These are phyloP conservation scores for Penicillium sp. DNA, from an alignment of 2,329 filamentous ascomycete species.

Conservation along the genomic window DNA sequence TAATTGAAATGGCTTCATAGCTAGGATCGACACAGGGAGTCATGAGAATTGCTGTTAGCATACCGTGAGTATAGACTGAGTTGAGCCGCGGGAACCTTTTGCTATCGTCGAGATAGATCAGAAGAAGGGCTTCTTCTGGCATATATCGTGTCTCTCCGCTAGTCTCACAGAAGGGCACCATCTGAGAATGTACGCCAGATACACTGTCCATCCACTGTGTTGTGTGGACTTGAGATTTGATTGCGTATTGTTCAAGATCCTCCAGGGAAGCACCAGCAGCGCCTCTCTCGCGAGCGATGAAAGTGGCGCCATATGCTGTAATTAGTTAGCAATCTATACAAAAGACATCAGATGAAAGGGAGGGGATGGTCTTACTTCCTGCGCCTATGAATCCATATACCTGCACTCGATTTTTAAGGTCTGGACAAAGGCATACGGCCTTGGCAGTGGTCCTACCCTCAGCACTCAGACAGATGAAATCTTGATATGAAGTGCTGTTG, in stretches of 20 bases:
- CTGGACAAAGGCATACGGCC: neutral
- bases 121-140: constrained; percentile 25
- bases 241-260: constrained; percentile 14
- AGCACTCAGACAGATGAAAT: neutral
- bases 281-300: constrained; percentile 16
- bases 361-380: constrained; percentile 16
- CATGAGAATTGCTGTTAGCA: constrained; percentile 28
- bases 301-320: constrained; percentile 20
- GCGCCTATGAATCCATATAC: constrained; percentile 17
- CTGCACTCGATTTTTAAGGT: constrained; percentile 6
- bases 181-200: neutral
- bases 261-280: neutral
- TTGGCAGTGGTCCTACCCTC: neutral
- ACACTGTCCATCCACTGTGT: constrained; percentile 1
- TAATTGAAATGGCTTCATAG: neutral
- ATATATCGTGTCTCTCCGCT: constrained; percentile 13
- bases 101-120: constrained; percentile 23
- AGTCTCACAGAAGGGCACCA: constrained; percentile 7
- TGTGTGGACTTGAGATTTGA: constrained; percentile 19
- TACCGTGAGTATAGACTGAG: constrained; percentile 27
- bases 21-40: constrained; percentile 20
- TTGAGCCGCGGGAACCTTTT: constrained; percentile 27
- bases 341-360: neutral
- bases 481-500: neutral
- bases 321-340: constrained; percentile 1